Evolutionary conservation across 225 moss, liverwort and hornwort genomes (phyloP), one percentile per base, ranked within the genome.

Genomic region (Ulota crispa): DNA sequence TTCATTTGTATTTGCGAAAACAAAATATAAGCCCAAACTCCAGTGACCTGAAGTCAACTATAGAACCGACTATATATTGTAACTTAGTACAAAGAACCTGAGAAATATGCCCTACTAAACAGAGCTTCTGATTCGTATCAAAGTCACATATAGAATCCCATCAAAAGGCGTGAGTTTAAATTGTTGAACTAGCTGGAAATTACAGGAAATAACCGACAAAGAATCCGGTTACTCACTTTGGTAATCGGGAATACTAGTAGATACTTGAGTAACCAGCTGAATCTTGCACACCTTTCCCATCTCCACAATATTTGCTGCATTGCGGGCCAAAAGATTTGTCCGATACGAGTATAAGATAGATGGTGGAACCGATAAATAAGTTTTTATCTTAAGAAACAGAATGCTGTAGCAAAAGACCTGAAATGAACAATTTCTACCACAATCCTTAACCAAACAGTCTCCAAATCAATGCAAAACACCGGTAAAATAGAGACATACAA

Each of bases 251-350:
- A 89, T 55, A 70, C 89, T 89, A 21, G 93, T 90, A 59, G 97
- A 97, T 43, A 97, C 89, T 92, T 95, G 89, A 60, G 94, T 92
- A 76, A 97, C 93, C 82, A 97, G 85, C 75, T 97, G 95, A 84
- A 97, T 94, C 84, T 92, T 95, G 89, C 97, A 97, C 78, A 88
- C 84, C 86, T 93, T 97, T 60, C 95, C 92, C 89, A 97, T 94
- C 80, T 95, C 97, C 77, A 88, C 78, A 28, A 93, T 87, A 80
- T 72, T 94, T 63, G 92, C 96, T 97, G 96, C 75, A 72, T 81
- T 80, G 54, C 59, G 24, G 20, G 34, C 31, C 75, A 82, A 76
- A 55, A 79, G 24, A 68, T 73, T 27, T 30, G 19, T 76, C 26
- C 64, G 31, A 31, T 26, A 50, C 53, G 53, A 72, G 20, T n/a